Conservation (phyloP, 2,329 filamentous ascomycete species). For the Cercospora zeae-maydis region DNA sequence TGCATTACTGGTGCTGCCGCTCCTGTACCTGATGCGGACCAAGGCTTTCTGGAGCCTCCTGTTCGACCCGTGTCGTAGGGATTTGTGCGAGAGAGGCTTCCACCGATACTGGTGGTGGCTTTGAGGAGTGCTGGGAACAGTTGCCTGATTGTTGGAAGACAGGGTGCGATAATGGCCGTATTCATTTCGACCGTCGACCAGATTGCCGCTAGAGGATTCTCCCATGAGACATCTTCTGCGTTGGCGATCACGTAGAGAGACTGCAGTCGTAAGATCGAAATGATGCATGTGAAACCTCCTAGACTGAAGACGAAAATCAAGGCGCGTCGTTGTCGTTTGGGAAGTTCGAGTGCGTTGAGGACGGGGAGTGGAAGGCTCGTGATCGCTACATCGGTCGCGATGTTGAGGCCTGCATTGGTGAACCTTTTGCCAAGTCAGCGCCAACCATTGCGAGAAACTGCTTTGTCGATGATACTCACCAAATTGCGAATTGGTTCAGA, state of each 20-base stretch:
- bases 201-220: constrained; percentile 35
- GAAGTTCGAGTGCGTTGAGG: constrained; percentile 36
- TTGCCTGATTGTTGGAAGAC: constrained; percentile 38
- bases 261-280: constrained; percentile 35
- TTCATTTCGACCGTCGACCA: constrained; percentile 39
- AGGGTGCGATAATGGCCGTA: constrained; percentile 38
- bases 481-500: constrained; percentile 40
- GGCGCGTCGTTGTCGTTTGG: constrained; percentile 33
- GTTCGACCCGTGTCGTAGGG: not conserved
- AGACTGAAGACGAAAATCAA: constrained; percentile 38
- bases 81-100: not conserved
- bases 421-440: constrained; percentile 28
- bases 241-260: constrained; percentile 27
- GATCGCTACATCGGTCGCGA: constrained; percentile 37
- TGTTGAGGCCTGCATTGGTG: constrained; percentile 38
- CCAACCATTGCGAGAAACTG: not conserved
- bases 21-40: not conserved
- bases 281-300: constrained; percentile 35
- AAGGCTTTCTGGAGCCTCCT: not conserved
- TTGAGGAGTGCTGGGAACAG: constrained; percentile 37
- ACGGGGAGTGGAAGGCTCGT: constrained; percentile 36
- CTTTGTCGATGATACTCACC: constrained; percentile 30
- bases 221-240: constrained; percentile 29
- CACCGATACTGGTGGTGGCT: constrained; percentile 5
- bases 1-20: not conserved